Conservation (phyloP, 768 basidiomycete species). For the Agrocybe chaxingu region DNA sequence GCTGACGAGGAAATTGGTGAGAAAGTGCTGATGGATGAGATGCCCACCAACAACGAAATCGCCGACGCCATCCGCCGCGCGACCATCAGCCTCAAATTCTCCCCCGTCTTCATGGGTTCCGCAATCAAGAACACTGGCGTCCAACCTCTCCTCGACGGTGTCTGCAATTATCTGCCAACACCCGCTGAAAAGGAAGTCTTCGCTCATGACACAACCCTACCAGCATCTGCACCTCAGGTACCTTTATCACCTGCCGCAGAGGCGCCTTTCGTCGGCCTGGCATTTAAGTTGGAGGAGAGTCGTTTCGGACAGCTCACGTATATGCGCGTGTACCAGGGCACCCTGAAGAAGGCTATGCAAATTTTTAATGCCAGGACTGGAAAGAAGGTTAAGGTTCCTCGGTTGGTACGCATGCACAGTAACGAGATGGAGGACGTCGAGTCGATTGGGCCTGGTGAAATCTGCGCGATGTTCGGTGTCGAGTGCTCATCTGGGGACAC, state of each 20-base stretch:
- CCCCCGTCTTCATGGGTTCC: conserved; percentile 95
- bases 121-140: conserved; percentile 97
- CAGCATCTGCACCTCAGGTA: conserved; percentile 63
- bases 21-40: conserved; percentile 80
- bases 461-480: conserved; percentile 98
- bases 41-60: conserved; percentile 70
- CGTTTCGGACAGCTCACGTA: conserved; percentile 97
- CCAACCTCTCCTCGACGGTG: conserved; percentile 90
- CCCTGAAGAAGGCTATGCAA: conserved; percentile 76
- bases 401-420: conserved; percentile 96
- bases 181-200: conserved; percentile 76
- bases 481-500: conserved; percentile 98
- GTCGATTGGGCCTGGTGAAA: conserved; percentile 93
- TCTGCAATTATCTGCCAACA: conserved; percentile 92
- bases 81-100: conserved; percentile 86
- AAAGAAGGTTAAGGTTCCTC: conserved; percentile 95
- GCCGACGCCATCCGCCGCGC: conserved; percentile 84
- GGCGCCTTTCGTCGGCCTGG: conserved; percentile 88
- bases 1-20: conserved; percentile 96
- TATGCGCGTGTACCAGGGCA: conserved; percentile 97
- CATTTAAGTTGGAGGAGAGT: conserved; percentile 98
- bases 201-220: conserved; percentile 79
- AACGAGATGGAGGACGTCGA: conserved; percentile 99
- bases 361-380: conserved; percentile 94
- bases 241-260: conserved; percentile 78